These are phyloP conservation scores for Suillus hirtellus DNA, from an alignment of 768 basidiomycete genomes.

Conservation along the genomic window DNA sequence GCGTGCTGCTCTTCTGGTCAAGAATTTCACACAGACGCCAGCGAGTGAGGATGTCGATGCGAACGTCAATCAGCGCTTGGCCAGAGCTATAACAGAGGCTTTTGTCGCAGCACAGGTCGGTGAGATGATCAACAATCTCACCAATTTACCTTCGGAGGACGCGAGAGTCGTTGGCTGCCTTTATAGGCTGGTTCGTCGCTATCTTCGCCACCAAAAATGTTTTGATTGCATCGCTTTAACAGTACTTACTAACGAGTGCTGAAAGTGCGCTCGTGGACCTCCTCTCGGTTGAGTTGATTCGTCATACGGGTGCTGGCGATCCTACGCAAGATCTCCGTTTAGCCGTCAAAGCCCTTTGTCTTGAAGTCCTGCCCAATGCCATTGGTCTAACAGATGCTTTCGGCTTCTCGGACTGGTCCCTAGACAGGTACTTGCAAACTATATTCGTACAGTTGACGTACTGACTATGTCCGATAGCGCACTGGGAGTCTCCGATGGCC, in stretches of 20 bases:
- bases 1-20: slow-evolving; percentile 64
- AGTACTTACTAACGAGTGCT: slow-evolving; percentile 63
- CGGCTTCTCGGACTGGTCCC: slow-evolving; percentile 72
- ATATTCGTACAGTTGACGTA: not conserved
- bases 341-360: slow-evolving; percentile 49
- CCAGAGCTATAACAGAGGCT: slow-evolving; percentile 67
- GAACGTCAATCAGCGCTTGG: slow-evolving; percentile 54
- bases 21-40: slow-evolving; percentile 36
- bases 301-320: slow-evolving; percentile 33
- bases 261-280: slow-evolving; percentile 60
- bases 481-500: slow-evolving; percentile 62
- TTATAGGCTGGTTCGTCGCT: slow-evolving; percentile 30
- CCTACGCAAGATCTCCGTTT: slow-evolving; percentile 50
- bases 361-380: slow-evolving; percentile 57
- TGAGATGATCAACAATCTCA: slow-evolving; percentile 43
- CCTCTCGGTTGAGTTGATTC: slow-evolving; percentile 53
- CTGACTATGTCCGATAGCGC: slow-evolving; percentile 40
- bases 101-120: slow-evolving; percentile 61
- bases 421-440: slow-evolving; percentile 52
- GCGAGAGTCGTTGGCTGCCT: slow-evolving; percentile 22
- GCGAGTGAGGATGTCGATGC: slow-evolving; percentile 44
- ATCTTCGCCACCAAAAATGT: not conserved
- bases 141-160: slow-evolving; percentile 18
- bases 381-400: slow-evolving; percentile 74
- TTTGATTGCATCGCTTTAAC: not conserved